phyloP scores from a whole-genome alignment of 495 filamentous ascomycete genomes.

The Immersiella caudata region DNA sequence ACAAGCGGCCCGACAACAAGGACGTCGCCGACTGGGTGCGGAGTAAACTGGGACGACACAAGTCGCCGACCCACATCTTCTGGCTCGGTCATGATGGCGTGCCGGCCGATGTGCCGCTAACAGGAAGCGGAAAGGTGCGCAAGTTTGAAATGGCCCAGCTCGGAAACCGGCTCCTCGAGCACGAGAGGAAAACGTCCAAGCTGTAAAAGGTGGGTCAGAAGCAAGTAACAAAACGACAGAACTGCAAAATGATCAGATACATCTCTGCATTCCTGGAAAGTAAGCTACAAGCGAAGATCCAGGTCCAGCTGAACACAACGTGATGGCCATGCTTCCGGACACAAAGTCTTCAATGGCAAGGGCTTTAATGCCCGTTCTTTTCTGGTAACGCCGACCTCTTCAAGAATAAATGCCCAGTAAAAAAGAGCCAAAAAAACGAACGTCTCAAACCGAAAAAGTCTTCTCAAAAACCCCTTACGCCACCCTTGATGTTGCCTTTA shows the following conservation, averaged over 20 bases:
- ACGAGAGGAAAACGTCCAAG: conserved; percentile 36
- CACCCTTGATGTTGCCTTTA: background rate
- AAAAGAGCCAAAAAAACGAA: background rate
- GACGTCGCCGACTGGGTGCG: conserved; percentile 63
- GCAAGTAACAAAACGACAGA: background rate
- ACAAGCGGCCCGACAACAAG: conserved; percentile 44
- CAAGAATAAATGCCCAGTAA: background rate
- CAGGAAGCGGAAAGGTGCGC: conserved; percentile 72
- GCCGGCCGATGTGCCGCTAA: conserved; percentile 60
- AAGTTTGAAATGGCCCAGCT: conserved; percentile 67
- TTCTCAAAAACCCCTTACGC: background rate
- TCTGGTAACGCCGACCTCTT: background rate
- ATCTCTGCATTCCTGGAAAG: conserved; percentile 3
- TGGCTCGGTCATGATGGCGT: conserved; percentile 65
- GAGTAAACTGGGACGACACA: conserved; percentile 64
- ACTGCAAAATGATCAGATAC: background rate
- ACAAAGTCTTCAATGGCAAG: background rate
- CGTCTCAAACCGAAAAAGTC: background rate
- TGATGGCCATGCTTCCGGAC: background rate
- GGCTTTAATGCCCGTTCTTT: background rate
- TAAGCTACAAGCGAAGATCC: conserved; percentile 1
- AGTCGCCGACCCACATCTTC: conserved; percentile 67
- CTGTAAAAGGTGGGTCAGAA: conserved; percentile 27
- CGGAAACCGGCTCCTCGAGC: conserved; percentile 53
- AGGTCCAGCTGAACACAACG: conserved; percentile 6